A percentile compares a stretch with the other conserved stretches of the same genome.
These are phyloP conservation scores for Grosmannia clavigera DNA, from an alignment of 2,329 filamentous ascomycete species.

Conservation along the genomic window DNA sequence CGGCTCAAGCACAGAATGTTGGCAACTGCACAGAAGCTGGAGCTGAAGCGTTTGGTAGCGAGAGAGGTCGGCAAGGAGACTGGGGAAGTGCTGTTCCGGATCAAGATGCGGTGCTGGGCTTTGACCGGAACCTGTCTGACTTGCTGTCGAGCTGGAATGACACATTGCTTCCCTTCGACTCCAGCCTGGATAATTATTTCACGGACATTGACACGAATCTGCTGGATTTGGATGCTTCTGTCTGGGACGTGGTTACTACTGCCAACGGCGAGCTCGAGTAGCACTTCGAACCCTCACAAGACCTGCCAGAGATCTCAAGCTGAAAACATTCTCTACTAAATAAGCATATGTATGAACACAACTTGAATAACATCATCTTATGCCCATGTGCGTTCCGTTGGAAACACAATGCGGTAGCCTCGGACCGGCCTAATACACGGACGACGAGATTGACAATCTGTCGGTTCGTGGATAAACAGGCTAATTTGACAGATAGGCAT, in stretches of 20 bases:
- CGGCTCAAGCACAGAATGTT: not conserved
- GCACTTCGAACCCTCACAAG: not conserved
- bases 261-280: not conserved
- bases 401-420: too few relatives aligned
- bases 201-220: not conserved
- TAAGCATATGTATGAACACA: too few relatives aligned
- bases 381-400: too few relatives aligned
- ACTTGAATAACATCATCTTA: too few relatives aligned
- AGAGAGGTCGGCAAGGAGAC: not conserved
- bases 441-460: too few relatives aligned
- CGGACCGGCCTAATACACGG: too few relatives aligned
- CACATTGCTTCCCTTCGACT: not conserved
- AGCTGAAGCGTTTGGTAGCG: not conserved
- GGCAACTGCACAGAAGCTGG: not conserved
- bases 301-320: not conserved
- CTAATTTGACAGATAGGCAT: too few relatives aligned
- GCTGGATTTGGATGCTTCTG: not conserved
- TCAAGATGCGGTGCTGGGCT: not conserved
- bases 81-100: not conserved
- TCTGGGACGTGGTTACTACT: not conserved
- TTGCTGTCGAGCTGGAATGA: not conserved
- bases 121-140: not conserved
- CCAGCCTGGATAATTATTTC: not conserved
- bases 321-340: not conserved
- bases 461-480: too few relatives aligned